Evolutionary conservation across 805 yeast species (phyloP).

Genomic region (Scheffersomyces coipomensis): DNA sequence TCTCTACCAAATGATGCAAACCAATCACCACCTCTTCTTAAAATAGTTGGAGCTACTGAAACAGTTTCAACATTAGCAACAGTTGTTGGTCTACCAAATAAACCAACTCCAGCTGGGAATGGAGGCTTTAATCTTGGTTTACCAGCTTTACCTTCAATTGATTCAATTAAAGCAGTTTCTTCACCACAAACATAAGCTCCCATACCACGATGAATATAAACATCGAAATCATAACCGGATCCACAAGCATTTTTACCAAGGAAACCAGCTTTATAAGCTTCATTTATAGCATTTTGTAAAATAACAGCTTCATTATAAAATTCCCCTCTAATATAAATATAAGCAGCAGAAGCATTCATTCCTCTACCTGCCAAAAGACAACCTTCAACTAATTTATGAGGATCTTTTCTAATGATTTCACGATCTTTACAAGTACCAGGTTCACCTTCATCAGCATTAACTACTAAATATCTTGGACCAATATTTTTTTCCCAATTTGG

Average conservation of each 20-base stretch:
- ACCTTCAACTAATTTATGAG: conserved; percentile 91
- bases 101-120: conserved; percentile 91
- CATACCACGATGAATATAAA: conserved; percentile 87
- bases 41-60: conserved; percentile 84
- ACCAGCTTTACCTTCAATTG: conserved; percentile 90
- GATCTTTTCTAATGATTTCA: conserved; percentile 87
- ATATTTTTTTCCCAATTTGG: conserved; percentile 91
- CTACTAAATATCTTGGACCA: conserved; percentile 88
- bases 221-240: conserved; percentile 79
- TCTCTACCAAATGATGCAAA: conserved; percentile 81
- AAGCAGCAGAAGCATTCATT: conserved; percentile 92
- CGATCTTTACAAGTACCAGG: conserved; percentile 94
- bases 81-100: conserved; percentile 87
- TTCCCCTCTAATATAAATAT: conserved; percentile 88
- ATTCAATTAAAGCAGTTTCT: conserved; percentile 86
- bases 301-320: conserved; percentile 77
- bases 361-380: conserved; percentile 86
- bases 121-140: conserved; percentile 94
- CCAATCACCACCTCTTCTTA: conserved; percentile 89
- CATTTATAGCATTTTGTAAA: conserved; percentile 80
- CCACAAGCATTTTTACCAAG: conserved; percentile 87
- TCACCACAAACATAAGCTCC: conserved; percentile 94
- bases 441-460: conserved; percentile 93
- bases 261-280: conserved; percentile 78
- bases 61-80: conserved; percentile 92